Evolutionary conservation across 257 asterid species (phyloP).

Genomic region (Salvia miltiorrhiza): DNA sequence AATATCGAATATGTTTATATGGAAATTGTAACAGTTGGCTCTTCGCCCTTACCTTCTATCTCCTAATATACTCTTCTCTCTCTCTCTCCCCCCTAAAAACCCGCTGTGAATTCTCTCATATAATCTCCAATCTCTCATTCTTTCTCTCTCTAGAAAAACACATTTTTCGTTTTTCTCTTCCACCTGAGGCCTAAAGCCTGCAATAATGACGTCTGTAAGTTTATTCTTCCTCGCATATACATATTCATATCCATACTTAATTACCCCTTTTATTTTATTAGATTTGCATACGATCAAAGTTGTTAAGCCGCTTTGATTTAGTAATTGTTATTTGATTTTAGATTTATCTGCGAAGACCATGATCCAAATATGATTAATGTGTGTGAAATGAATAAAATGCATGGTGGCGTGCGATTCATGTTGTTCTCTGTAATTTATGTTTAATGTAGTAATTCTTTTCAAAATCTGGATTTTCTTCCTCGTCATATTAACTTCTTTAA

Average conservation of each 20-base stretch:
- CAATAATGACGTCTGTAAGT: constrained; percentile 67
- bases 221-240: neutral
- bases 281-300: neutral
- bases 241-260: neutral
- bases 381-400: neutral
- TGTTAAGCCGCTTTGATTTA: neutral
- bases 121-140: constrained; percentile 20
- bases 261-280: neutral
- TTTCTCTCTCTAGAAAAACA: constrained; percentile 11
- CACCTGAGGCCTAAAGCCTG: constrained; percentile 25
- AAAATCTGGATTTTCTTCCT: neutral
- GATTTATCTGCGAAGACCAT: neutral
- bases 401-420: neutral
- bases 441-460: neutral
- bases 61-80: neutral
- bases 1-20: neutral
- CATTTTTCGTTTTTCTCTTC: constrained; percentile 23
- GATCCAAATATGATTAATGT: neutral
- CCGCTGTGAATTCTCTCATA: constrained; percentile 28
- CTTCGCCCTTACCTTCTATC: neutral
- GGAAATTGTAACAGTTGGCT: neutral
- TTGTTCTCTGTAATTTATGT: neutral
- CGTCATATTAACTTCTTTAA: too few species aligned
- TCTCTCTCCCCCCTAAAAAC: constrained; percentile 32
- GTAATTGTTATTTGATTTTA: neutral